Conservation (phyloP, 306 rosid species). For the Quercus ilex region DNA sequence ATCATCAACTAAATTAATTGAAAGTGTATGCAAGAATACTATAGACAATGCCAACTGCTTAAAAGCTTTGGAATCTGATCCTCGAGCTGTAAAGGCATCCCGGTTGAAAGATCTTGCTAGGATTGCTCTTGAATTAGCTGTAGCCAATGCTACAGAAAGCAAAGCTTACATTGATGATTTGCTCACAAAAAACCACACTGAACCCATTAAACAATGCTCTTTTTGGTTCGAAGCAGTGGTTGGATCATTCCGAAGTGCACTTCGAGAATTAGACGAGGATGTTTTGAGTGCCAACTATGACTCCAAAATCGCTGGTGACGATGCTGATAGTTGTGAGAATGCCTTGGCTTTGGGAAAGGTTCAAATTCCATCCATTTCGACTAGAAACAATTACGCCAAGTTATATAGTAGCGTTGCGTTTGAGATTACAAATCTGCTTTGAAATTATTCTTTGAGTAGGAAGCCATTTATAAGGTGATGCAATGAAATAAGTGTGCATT, state of each 20-base stretch:
- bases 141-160: not conserved
- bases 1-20: not conserved
- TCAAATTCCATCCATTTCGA: not conserved
- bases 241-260: not conserved
- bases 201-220: conserved; percentile 1
- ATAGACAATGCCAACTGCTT: not conserved
- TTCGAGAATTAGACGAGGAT: not conserved
- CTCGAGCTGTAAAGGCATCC: not conserved
- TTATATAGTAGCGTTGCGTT: not conserved
- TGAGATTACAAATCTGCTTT: not conserved
- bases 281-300: conserved; percentile 10
- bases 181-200: not conserved
- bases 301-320: not conserved
- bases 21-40: conserved; percentile 9
- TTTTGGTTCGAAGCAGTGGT: not conserved
- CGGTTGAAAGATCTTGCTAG: conserved; percentile 3
- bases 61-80: conserved; percentile 9
- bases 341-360: not conserved
- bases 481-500: too few relatives aligned
- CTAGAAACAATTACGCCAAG: not conserved
- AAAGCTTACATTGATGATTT: not conserved
- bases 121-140: not conserved
- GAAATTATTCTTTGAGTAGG: too few relatives aligned
- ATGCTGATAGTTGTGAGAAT: not conserved
- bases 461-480: too few relatives aligned